Base-by-base conservation (phyloP, 2,329 filamentous ascomycete genomes). In the Talaromyces sp. region DNA sequence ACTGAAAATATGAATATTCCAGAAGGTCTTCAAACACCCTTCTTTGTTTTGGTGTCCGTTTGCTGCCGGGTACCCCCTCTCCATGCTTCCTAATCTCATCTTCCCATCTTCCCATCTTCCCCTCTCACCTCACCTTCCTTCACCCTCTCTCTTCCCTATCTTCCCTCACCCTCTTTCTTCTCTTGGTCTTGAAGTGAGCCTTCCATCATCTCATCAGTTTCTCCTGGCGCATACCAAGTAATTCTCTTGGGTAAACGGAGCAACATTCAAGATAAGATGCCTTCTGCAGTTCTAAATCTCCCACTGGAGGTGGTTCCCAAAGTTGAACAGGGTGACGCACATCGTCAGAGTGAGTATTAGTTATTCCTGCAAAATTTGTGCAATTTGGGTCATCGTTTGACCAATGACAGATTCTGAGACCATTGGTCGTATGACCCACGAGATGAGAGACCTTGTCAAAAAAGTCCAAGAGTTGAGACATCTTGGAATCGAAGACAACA, bases 401-500 rank as follows among this genome's bases (percentile, higher is more conserved):
- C 29, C n/a, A 3, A 26, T 13, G 21, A 35, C 19, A 9, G 54
- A 21, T 3, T 58, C 59, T 32, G 66, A 67, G 10, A 66, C 68
- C 0, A 72, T 75, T 11, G 64, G 68, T 14, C 49, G 69, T 0
- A 66, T 77, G 32, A 66, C 69, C 0, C 62, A 70, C 2, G 70
- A 71, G 14, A 77, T 78, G 69, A 75, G 74, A 38, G 61, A 61
- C 0, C 61, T 79, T 5, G 72, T 79, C 0, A 72, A 70, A 13
- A 75, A 71, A n/a, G 75, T 79, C 0, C 75, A 77, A 55, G 84
- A 88, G 54, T 82, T 96, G 0, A 85, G 90, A 56, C 82, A 86
- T 6, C 81, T 93, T 0, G 90, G 89, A 0, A 86, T 96, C 0
- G 86, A 89, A 55, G 84, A 89, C 19, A 83, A 86, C 4, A 69